phyloP scores from a whole-genome alignment of 225 moss, liverwort and hornwort genomes.

The Marchantia paleacea region DNA sequence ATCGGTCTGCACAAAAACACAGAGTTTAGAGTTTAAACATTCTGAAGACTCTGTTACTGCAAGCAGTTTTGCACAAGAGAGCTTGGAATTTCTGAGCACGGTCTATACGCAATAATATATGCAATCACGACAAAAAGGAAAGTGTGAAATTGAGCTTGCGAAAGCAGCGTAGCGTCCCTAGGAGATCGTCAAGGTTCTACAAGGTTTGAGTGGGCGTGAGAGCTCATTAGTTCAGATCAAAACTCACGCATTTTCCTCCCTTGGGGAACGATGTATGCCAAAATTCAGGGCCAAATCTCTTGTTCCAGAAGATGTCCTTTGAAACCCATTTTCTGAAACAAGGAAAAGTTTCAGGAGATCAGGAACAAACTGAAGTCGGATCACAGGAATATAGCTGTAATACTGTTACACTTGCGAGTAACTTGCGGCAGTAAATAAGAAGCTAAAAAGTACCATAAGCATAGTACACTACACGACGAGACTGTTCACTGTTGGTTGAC shows the following conservation, averaged over 20 bases:
- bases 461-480: neutral
- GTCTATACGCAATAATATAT: neutral
- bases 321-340: constrained; percentile 37
- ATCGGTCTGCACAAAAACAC: constrained; percentile 10
- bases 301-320: constrained; percentile 37
- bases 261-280: constrained; percentile 42
- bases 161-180: too few relatives aligned
- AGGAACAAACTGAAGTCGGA: neutral
- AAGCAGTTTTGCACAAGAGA: neutral
- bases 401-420: too few relatives aligned
- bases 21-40: neutral
- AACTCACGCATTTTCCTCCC: constrained; percentile 43
- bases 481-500: neutral
- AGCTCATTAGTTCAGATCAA: neutral
- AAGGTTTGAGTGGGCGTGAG: neutral
- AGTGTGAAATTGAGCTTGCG: neutral
- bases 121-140: neutral
- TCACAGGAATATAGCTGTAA: too few relatives aligned
- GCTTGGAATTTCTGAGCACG: neutral
- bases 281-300: constrained; percentile 34
- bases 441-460: neutral
- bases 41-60: neutral
- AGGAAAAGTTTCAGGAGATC: neutral
- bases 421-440: too few relatives aligned
- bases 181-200: neutral